Conservation (phyloP, 768 basidiomycete species). For the Boletus patriciae region DNA sequence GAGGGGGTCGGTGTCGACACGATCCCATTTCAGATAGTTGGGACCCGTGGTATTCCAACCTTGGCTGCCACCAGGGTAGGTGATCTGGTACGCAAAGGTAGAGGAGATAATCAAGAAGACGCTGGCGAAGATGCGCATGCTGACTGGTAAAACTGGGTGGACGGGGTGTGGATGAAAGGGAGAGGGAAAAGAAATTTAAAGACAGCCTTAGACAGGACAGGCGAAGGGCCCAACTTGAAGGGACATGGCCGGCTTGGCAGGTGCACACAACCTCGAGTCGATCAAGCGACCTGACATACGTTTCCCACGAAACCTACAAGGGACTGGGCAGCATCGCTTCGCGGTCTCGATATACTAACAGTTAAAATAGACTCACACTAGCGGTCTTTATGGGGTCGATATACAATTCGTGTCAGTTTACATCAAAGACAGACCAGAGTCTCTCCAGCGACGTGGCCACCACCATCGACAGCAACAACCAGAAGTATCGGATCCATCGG, state of each 20-base stretch:
- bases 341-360: not conserved
- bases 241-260: conserved; percentile 8
- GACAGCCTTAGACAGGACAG: too few species aligned
- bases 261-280: not conserved
- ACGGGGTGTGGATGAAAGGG: not conserved
- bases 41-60: conserved; percentile 61
- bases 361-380: conserved; percentile 7
- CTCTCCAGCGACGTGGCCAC: not conserved
- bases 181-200: not conserved
- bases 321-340: not conserved
- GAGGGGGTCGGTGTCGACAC: conserved; percentile 61
- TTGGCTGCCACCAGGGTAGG: conserved; percentile 42
- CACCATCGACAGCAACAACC: not conserved
- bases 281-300: conserved; percentile 4
- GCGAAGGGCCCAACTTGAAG: not conserved
- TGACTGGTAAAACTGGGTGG: conserved; percentile 1
- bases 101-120: conserved; percentile 54
- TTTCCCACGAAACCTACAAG: conserved; percentile 25
- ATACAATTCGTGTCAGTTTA: conserved; percentile 9
- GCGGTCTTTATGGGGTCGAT: not conserved
- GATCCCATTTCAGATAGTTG: conserved; percentile 58
- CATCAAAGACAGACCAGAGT: not conserved
- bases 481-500: not conserved
- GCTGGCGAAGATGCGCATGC: conserved; percentile 46
- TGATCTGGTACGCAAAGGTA: conserved; percentile 64